These are phyloP conservation scores for Darksidea phi DNA, from an alignment of 495 filamentous ascomycete species.

Conservation along the genomic window DNA sequence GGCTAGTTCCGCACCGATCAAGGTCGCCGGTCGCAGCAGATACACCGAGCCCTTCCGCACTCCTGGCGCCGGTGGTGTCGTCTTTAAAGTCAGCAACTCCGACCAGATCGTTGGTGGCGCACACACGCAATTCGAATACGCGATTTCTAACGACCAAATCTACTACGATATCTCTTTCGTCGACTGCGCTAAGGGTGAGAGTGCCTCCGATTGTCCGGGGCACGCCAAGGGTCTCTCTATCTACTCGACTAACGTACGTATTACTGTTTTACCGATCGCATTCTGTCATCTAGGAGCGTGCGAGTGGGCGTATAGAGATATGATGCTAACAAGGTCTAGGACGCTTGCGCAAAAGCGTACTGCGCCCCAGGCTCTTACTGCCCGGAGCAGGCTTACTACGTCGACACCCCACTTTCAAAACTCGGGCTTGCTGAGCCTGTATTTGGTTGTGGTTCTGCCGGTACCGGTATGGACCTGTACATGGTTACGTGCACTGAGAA, in stretches of 20 bases:
- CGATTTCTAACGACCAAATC: background rate
- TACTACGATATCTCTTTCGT: constrained; percentile 6
- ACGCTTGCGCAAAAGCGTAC: background rate
- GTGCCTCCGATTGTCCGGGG: background rate
- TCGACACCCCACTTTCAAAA: background rate
- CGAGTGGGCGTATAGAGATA: no score
- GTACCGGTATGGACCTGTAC: background rate
- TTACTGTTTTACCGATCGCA: background rate
- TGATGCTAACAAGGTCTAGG: background rate
- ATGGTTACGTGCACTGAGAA: background rate
- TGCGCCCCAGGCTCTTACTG: background rate
- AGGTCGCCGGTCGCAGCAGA: background rate
- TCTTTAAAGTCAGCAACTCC: background rate
- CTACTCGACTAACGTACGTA: background rate
- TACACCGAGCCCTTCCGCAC: background rate
- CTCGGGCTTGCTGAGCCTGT: background rate
- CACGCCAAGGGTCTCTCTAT: background rate
- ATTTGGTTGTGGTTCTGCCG: background rate
- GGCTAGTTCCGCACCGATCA: background rate
- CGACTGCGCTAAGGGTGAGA: constrained; percentile 3
- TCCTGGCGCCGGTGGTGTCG: background rate
- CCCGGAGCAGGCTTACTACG: background rate
- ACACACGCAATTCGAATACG: constrained; percentile 8
- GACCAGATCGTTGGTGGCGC: background rate
- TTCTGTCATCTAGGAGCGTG: no score